phyloP scores from a whole-genome alignment of 805 yeast species.

The Kluyveromyces starmeri region DNA sequence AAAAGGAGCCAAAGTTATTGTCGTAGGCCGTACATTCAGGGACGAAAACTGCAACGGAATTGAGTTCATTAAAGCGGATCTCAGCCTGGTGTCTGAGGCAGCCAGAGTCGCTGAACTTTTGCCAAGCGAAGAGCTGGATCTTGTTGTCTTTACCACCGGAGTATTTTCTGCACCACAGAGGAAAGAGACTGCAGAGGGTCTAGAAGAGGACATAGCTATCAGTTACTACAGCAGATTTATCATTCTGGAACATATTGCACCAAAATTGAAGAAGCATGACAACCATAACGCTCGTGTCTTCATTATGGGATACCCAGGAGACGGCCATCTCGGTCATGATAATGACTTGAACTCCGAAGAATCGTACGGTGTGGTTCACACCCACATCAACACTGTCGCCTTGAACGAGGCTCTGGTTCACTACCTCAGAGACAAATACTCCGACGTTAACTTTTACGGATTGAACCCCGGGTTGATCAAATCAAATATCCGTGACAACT shows the following conservation, averaged over 20 bases:
- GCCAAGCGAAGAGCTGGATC: conserved; percentile 18
- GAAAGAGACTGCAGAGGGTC: conserved; percentile 31
- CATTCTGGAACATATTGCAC: conserved; percentile 24
- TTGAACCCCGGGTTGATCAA: conserved; percentile 34
- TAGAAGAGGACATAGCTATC: conserved; percentile 33
- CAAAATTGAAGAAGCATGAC: conserved; percentile 13
- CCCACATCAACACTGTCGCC: conserved; percentile 37
- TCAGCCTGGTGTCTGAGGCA: conserved; percentile 25
- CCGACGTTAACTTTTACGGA: conserved; percentile 27
- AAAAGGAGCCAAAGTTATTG: conserved; percentile 29
- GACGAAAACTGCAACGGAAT: conserved; percentile 23
- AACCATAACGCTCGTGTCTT: conserved; percentile 28
- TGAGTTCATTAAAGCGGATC: conserved; percentile 28
- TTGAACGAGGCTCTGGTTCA: conserved; percentile 33
- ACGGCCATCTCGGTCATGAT: conserved; percentile 24
- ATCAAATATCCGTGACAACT: conserved; percentile 30
- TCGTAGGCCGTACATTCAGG: conserved; percentile 30
- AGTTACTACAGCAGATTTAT: conserved; percentile 31
- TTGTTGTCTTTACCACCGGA: conserved; percentile 34
- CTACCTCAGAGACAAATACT: conserved; percentile 14
- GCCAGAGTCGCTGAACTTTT: conserved; percentile 18
- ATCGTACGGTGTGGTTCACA: conserved; percentile 21
- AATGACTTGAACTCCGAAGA: conserved; percentile 31
- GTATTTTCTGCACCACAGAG: conserved; percentile 28
- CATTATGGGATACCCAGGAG: conserved; percentile 35